These are phyloP conservation scores for Colletotrichum lentis DNA, from an alignment of 2,329 filamentous ascomycete genomes.

Conservation along the genomic window DNA sequence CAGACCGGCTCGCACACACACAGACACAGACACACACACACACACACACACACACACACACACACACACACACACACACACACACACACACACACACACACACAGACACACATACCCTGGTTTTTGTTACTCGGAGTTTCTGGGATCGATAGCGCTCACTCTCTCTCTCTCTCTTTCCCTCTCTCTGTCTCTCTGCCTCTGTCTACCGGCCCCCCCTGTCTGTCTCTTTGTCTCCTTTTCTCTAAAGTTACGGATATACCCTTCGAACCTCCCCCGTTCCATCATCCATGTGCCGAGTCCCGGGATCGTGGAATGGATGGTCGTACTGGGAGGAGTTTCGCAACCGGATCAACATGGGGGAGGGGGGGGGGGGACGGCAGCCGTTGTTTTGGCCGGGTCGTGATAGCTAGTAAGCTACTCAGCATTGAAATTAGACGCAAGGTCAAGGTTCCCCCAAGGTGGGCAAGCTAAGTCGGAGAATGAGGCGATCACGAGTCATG, in stretches of 20 bases:
- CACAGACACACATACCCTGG: too few relatives aligned
- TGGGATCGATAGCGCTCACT: neutral
- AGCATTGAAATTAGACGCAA: constrained; percentile 17
- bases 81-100: too few relatives aligned
- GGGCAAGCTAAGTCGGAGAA: constrained; percentile 4
- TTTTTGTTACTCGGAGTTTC: neutral
- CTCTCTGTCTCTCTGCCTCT: too few relatives aligned
- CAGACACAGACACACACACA: too few relatives aligned
- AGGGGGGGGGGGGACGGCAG: neutral
- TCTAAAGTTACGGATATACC: too few relatives aligned
- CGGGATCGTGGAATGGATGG: constrained; percentile 20
- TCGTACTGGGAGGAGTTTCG: constrained; percentile 13
- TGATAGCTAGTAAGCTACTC: neutral
- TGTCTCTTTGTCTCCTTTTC: too few relatives aligned
- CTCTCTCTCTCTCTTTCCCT: too few relatives aligned
- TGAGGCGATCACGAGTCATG: constrained; percentile 30
- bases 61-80: too few relatives aligned
- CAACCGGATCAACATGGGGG: neutral
- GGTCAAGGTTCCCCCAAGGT: constrained; percentile 26
- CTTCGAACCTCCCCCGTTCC: neutral
- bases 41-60: too few relatives aligned
- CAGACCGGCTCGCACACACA: constrained; percentile 10
- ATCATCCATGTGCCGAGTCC: constrained; percentile 6
- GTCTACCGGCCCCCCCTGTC: too few relatives aligned
- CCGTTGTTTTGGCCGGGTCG: constrained; percentile 14